Evolutionary conservation across 768 basidiomycete species (phyloP), one percentile per base, ranked within the genome.

Genomic region (Cantharellus cinnabarinus): DNA sequence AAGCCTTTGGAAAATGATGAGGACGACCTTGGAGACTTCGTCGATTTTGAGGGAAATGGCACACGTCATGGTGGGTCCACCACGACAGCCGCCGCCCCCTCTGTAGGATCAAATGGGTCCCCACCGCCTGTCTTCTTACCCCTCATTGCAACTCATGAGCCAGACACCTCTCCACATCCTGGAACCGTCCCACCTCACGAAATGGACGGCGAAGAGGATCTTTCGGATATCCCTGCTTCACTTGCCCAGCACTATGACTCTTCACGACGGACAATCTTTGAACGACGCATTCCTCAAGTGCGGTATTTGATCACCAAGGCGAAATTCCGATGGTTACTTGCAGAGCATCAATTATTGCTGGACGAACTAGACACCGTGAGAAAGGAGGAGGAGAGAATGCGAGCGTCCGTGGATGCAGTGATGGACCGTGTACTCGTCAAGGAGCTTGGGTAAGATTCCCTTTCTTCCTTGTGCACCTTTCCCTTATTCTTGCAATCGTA

Each of bases 251-350:
- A 50, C 44, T 5, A 34, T 50, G 59, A 61, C 48, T 42, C 59
- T 3, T 14, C 44, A 37, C 48, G 42, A 1, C 44, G 59, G 3
- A 55, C 57, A 7, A 42, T 61, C 44, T 34, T 4, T 5, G 60
- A 59, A 14, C 44, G 60, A 34, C 29, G 10, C 10, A 48, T 48
- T 10, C 44, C 60, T 4, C 60, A 20, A 35, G n/a, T 51, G 39
- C 38, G 50, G 14, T 61, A 61, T 42, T 37, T 61, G 20, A 53
- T 61, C 10, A 39, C 57, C 14, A 61, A 61, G 38, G 60, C 60
- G 5, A 61, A 61, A 60, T 60, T 60, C 41, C 58, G 59, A 48
- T 61, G 60, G 20, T 38, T 50, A 14, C 59, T 61, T 20, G 59
- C 41, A 3, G 60, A 61, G 41, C 60, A 61, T 35, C 59, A 61